Evolutionary conservation across 2,329 filamentous ascomycete genomes (phyloP), one percentile per base, ranked within the genome.

Genomic region (Ceratocystis cubensis): DNA sequence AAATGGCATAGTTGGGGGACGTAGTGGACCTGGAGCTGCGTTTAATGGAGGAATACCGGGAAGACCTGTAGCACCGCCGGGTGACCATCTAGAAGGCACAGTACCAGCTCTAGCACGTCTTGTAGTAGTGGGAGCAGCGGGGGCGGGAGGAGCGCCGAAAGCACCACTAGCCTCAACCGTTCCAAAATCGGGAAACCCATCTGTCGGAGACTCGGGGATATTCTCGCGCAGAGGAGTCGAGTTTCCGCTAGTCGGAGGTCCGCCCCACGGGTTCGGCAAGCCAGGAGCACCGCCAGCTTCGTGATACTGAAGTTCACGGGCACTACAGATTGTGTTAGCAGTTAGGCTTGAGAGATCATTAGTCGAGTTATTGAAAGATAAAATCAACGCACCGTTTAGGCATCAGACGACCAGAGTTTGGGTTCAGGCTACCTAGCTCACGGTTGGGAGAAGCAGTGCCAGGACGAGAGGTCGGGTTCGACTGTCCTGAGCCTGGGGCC

Each of bases 381-480:
- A 41, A 41, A 41, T 71, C 70, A 67, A 79, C 86, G 74, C 84
- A 96, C 91, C 94, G 87, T 80, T 97, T 97, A 69, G 91, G 91
- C 77, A 89, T 96, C 68, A 97, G 81, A 72, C 93, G 84, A 74
- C 82, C 78, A 66, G 84, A 86, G 67, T 87, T 85, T n/a, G 63
- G 66, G 45, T 63, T 63, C 28, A 68, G 37, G 50, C 56, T 33
- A 57, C 79, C 77, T 74, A 91, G 84, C 71, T 97, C 94, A 79
- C 96, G 92, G 77, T 92, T 96, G 73, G 94, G 94, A 82, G 94
- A 99, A 75, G 92, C 92, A 80, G 91, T 86, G 80, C 92, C 91
- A 74, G 93, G 88, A 79, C 93, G 84, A 73, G 84, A 76, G 72
- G 77, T 80, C 70, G 78, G 78, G 69, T 81, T 76, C 81, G 87